Evolutionary conservation across 345 rosid species (phyloP).

Genomic region (Eucalyptus erythrocorys): DNA sequence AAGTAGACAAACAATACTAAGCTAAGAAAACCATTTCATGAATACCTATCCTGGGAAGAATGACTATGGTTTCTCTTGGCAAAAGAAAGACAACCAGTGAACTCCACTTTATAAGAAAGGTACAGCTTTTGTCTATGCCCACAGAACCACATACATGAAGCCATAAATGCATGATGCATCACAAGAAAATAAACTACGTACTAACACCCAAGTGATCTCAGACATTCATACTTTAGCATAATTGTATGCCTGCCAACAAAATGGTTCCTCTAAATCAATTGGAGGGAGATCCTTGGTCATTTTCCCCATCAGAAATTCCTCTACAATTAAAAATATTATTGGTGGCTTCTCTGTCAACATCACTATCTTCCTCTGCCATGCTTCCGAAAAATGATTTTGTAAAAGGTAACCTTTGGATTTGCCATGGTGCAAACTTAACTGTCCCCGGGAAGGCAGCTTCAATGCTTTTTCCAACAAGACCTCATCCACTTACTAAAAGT

Average conservation of each 20-base stretch:
- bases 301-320: conserved; percentile 75
- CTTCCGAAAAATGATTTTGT: conserved; percentile 18
- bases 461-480: conserved; percentile 62
- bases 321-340: conserved; percentile 58
- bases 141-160: background rate
- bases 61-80: background rate
- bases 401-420: conserved; percentile 27
- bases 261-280: conserved; percentile 86
- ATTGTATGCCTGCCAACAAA: conserved; percentile 90
- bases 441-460: conserved; percentile 95
- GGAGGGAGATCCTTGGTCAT: conserved; percentile 82
- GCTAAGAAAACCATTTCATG: background rate
- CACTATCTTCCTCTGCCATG: conserved; percentile 67
- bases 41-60: background rate
- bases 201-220: background rate
- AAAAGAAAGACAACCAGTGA: background rate
- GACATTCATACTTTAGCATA: conserved; percentile 62
- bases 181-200: background rate
- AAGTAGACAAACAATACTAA: background rate
- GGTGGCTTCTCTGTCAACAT: conserved; percentile 43
- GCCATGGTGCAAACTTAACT: conserved; percentile 77
- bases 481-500: conserved; percentile 59
- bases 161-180: background rate
- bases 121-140: background rate
- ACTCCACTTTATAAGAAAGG: background rate